phyloP scores from a whole-genome alignment of 2,329 filamentous ascomycete genomes.

The Niveomyces coronatus region DNA sequence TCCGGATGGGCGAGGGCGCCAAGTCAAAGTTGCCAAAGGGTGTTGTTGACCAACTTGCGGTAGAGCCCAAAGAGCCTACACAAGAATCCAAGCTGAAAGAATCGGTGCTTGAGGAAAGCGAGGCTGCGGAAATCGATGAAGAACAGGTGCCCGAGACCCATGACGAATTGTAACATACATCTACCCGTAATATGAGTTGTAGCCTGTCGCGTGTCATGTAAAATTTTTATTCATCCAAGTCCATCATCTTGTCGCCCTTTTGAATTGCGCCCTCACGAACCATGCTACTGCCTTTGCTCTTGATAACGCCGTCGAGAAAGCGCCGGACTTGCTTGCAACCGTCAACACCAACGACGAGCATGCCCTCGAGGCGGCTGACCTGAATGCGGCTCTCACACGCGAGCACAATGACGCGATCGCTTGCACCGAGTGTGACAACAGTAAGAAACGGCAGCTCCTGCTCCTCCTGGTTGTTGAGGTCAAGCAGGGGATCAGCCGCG shows the following conservation, averaged over 20 bases:
- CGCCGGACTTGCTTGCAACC: conserved; percentile 79
- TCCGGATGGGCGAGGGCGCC: conserved; percentile 75
- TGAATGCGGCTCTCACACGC: conserved; percentile 87
- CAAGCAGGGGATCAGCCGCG: conserved; percentile 63
- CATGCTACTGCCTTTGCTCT: conserved; percentile 57
- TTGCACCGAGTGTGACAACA: conserved; percentile 65
- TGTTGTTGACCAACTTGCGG: conserved; percentile 35
- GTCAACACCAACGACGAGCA: conserved; percentile 86
- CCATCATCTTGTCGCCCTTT: conserved; percentile 39
- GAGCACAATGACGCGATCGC: conserved; percentile 66
- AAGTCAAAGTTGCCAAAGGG: conserved; percentile 65
- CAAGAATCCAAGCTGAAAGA: conserved; percentile 19
- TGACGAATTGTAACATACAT: conserved; percentile 36
- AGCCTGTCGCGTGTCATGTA: neutral
- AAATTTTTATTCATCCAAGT: conserved; percentile 26
- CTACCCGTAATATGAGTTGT: neutral
- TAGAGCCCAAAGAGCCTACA: conserved; percentile 22
- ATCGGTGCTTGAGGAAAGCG: conserved; percentile 12
- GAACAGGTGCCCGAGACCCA: conserved; percentile 20
- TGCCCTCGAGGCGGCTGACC: conserved; percentile 70
- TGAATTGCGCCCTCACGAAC: conserved; percentile 44
- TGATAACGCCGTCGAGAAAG: conserved; percentile 72
- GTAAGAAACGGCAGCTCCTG: conserved; percentile 84
- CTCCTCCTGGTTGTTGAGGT: conserved; percentile 71
- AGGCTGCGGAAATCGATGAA: conserved; percentile 15